Evolutionary conservation across 1,139 yeast genomes (phyloP), one percentile per base, ranked within the genome.

Genomic region (Candida labiduridarum): DNA sequence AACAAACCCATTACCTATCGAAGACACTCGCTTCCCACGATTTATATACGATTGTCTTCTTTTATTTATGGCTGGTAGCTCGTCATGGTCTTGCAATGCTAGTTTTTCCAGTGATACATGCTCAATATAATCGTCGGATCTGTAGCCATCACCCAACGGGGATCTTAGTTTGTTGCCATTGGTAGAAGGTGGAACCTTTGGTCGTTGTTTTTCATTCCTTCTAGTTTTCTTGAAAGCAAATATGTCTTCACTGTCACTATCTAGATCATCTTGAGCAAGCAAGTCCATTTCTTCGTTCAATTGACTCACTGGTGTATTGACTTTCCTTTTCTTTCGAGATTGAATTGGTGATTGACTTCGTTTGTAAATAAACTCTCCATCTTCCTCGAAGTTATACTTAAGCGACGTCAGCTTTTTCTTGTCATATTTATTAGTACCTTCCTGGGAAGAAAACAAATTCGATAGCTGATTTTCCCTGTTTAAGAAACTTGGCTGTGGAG

Each of bases 1-100:
- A 2, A 69, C 74, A 56, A 82, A 83, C 2, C 94, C 94, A 60
- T 85, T 86, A 0, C 94, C 91, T 12, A 87, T 79, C 0, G 92
- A 85, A 61, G 89, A 87, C 2, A 85, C 80, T 35, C 95, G 71
- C 59, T 85, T 86, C 2, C 95, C 95, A 41, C 95, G 70, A 47
- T 78, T 78, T 45, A 76, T 64, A 53, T 83, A 68, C 0, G 87
- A 80, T 0, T 80, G 62, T 45, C 87, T 63, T 55, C 87, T 67
- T 25, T 69, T 67, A 52, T 49, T 53, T 16, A 41, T 16, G 29
- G 30, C 22, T 33, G 49, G 9, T 27, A 33, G 15, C 6, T 41
- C 41, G 5, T 11, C n/a, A 19, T 46, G 42, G 18, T 45, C 49
- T 29, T 41, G 41, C 9, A 49, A 38, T 1, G 47, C 36, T 9